These are phyloP conservation scores for Dactylorhiza incarnata DNA, from an alignment of 106 monocot species.

Conservation along the genomic window DNA sequence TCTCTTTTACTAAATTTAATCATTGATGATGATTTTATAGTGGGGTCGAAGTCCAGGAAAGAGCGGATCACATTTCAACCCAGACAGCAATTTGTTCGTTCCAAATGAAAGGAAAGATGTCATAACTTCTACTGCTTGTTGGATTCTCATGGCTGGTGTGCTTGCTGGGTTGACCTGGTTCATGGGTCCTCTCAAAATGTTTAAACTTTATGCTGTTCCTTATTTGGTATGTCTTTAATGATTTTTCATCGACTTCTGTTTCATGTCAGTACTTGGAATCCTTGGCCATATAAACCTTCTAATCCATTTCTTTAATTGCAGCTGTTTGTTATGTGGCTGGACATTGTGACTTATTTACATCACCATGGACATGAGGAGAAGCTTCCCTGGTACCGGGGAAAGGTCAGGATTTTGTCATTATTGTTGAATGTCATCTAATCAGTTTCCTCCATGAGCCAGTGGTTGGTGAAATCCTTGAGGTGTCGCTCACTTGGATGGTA, in stretches of 20 bases:
- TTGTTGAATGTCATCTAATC: neutral
- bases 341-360: slow-evolving; percentile 89
- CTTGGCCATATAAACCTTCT: neutral
- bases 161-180: slow-evolving; percentile 35
- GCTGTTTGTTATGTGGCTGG: slow-evolving; percentile 82
- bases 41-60: slow-evolving; percentile 74
- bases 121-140: slow-evolving; percentile 61
- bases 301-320: slow-evolving; percentile 13
- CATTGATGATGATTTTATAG: slow-evolving; percentile 17
- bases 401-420: slow-evolving; percentile 29
- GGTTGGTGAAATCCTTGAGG: too few species aligned
- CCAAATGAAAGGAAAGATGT: slow-evolving; percentile 65
- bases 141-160: slow-evolving; percentile 39
- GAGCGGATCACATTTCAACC: slow-evolving; percentile 63
- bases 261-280: neutral
- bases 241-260: neutral
- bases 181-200: slow-evolving; percentile 41
- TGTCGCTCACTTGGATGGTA: too few species aligned
- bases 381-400: slow-evolving; percentile 92
- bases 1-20: neutral
- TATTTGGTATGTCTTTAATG: slow-evolving; percentile 29
- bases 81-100: slow-evolving; percentile 51
- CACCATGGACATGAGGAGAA: slow-evolving; percentile 86
- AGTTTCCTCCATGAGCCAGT: neutral
- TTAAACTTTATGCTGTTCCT: slow-evolving; percentile 60